Evolutionary conservation across 495 filamentous ascomycete genomes (phyloP).

Genomic region (Talaromyces adpressus): DNA sequence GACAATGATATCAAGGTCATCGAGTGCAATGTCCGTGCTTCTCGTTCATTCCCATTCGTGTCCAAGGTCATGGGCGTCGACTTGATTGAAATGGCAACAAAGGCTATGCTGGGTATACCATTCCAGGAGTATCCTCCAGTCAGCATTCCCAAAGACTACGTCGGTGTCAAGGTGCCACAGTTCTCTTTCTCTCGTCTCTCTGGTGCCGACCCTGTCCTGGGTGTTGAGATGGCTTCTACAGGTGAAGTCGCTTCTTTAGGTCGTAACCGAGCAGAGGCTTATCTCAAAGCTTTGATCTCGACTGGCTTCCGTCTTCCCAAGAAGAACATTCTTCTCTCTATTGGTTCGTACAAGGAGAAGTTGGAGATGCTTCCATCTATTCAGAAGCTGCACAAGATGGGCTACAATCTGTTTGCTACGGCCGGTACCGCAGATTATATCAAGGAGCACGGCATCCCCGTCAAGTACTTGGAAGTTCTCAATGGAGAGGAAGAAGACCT

Average conservation of each 20-base stretch:
- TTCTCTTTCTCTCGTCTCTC: constrained; percentile 97
- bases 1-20: constrained; percentile 99
- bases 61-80: constrained; percentile 99
- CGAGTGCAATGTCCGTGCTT: constrained; percentile 96
- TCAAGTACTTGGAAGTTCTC: constrained; percentile 86
- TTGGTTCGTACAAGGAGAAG: constrained; percentile 96
- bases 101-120: constrained; percentile 85
- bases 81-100: constrained; percentile 97
- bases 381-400: constrained; percentile 75
- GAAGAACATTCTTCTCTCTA: constrained; percentile 89
- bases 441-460: constrained; percentile 80
- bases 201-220: constrained; percentile 91
- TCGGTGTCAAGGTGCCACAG: constrained; percentile 96
- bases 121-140: constrained; percentile 75
- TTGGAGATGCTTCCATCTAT: constrained; percentile 93
- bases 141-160: constrained; percentile 69
- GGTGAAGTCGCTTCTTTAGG: constrained; percentile 98
- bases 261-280: constrained; percentile 92
- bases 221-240: constrained; percentile 98
- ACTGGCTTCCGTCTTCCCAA: constrained; percentile 97
- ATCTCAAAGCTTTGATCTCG: constrained; percentile 89
- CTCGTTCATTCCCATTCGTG: constrained; percentile 94
- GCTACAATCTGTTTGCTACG: constrained; percentile 92
- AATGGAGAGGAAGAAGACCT: constrained; percentile 64
- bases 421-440: constrained; percentile 94